phyloP scores from a whole-genome alignment of 2,329 filamentous ascomycete genomes.

The Hyphodiscus sp. region DNA sequence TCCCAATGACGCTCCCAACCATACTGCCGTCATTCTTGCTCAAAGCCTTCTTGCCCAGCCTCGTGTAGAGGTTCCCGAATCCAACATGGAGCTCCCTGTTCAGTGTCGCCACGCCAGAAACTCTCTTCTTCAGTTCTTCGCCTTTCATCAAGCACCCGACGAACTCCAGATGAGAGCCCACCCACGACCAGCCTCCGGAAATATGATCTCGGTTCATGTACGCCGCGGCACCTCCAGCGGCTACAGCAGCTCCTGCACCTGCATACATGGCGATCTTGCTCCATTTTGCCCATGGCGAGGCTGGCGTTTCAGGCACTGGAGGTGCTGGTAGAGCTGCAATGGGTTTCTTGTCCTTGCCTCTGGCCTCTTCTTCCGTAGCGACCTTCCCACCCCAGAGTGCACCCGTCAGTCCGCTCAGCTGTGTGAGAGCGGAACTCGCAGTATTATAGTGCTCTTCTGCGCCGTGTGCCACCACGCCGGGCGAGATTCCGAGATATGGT shows the following conservation, averaged over 20 bases:
- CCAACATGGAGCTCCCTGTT: slow-evolving; percentile 61
- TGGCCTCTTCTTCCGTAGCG: slow-evolving; percentile 25
- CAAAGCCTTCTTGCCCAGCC: slow-evolving; percentile 63
- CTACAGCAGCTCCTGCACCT: slow-evolving; percentile 75
- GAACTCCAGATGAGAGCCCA: slow-evolving; percentile 85
- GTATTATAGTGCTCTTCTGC: slow-evolving; percentile 82
- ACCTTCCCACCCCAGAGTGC: slow-evolving; percentile 56
- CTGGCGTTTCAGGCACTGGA: slow-evolving; percentile 35
- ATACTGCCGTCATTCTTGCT: slow-evolving; percentile 42
- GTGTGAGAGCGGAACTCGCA: slow-evolving; percentile 61
- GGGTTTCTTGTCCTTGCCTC: slow-evolving; percentile 31
- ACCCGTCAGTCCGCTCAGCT: slow-evolving; percentile 59
- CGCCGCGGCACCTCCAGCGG: slow-evolving; percentile 75
- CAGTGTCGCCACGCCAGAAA: slow-evolving; percentile 61
- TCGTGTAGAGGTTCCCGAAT: slow-evolving; percentile 82
- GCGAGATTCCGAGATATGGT: slow-evolving; percentile 77
- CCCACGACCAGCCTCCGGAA: slow-evolving; percentile 71
- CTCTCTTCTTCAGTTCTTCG: slow-evolving; percentile 70
- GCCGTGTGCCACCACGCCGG: slow-evolving; percentile 75
- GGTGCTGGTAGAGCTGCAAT: slow-evolving; percentile 34
- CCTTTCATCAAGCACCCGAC: slow-evolving; percentile 82
- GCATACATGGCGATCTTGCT: slow-evolving; percentile 81
- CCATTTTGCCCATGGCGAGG: slow-evolving; percentile 65
- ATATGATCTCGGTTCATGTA: slow-evolving; percentile 82
- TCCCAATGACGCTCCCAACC: slow-evolving; percentile 54